phyloP scores from a whole-genome alignment of 306 rosid genomes.

The Corylus americana region DNA sequence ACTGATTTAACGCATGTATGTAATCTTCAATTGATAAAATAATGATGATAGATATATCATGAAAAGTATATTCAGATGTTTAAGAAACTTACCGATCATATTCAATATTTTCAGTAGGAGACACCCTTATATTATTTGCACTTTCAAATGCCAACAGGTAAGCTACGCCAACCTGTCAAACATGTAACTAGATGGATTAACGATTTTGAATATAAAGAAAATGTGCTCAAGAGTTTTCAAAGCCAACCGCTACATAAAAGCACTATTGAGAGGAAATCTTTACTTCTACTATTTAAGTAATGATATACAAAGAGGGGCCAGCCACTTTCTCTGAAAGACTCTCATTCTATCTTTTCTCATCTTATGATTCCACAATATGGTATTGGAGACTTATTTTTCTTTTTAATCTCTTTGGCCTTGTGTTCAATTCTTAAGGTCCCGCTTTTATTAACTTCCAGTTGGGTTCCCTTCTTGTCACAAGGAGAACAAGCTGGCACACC shows the following conservation, averaged over 20 bases:
- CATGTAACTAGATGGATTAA: conserved; percentile 12
- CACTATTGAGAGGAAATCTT: not conserved
- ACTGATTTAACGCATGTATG: not conserved
- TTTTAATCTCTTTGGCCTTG: not conserved
- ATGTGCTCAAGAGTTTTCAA: not conserved
- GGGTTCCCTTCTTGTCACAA: not conserved
- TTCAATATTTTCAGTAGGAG: conserved; percentile 82
- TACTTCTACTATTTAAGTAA: not conserved
- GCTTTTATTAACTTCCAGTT: not conserved
- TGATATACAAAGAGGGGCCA: not conserved
- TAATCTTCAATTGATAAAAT: not conserved
- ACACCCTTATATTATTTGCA: conserved; percentile 63
- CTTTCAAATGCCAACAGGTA: conserved; percentile 86
- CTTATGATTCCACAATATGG: not conserved
- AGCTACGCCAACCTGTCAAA: conserved; percentile 88
- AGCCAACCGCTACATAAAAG: not conserved
- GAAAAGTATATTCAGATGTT: conserved; percentile 19
- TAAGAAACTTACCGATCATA: conserved; percentile 72
- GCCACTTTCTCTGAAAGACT: not conserved
- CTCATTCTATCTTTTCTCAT: not conserved
- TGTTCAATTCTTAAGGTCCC: not conserved
- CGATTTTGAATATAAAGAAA: not conserved
- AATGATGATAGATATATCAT: not conserved
- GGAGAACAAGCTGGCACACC: not conserved
- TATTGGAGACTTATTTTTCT: not conserved